phyloP scores from a whole-genome alignment of 768 basidiomycete genomes.

The Glaciozyma antarctica region DNA sequence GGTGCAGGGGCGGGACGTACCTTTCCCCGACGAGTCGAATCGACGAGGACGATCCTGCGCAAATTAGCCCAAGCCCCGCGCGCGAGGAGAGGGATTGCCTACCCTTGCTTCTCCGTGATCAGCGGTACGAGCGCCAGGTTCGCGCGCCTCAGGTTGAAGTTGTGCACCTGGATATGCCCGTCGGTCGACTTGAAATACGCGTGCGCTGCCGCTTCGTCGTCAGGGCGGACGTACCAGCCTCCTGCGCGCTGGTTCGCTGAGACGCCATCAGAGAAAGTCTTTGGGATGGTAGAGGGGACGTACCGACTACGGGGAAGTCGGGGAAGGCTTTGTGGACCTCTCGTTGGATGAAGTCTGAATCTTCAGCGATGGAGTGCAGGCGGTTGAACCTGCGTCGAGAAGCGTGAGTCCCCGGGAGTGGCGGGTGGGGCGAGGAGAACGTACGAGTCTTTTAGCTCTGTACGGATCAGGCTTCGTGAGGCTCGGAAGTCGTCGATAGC shows the following conservation, averaged over 20 bases:
- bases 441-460: too few relatives aligned
- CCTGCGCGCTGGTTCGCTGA: slow-evolving; percentile 87
- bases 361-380: slow-evolving; percentile 72
- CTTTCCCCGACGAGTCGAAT: slow-evolving; percentile 87
- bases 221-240: slow-evolving; percentile 79
- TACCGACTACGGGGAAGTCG: slow-evolving; percentile 51
- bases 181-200: slow-evolving; percentile 25
- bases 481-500: too few relatives aligned
- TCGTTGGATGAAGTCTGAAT: slow-evolving; percentile 57
- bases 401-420: too few relatives aligned
- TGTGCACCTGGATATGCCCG: slow-evolving; percentile 31
- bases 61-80: background rate
- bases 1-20: slow-evolving; percentile 16
- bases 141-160: slow-evolving; percentile 63
- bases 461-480: too few relatives aligned
- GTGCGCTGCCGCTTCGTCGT: slow-evolving; percentile 44
- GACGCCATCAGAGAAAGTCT: background rate
- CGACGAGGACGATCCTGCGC: slow-evolving; percentile 67
- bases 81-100: background rate
- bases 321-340: slow-evolving; percentile 47
- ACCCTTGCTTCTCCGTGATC: slow-evolving; percentile 55
- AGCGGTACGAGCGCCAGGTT: slow-evolving; percentile 68
- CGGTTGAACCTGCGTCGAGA: slow-evolving; percentile 58
- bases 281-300: background rate
- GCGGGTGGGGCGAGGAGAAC: too few relatives aligned